These are phyloP conservation scores for Fabrea salina DNA, from an alignment of 169 alveolate genomes.

Conservation along the genomic window DNA sequence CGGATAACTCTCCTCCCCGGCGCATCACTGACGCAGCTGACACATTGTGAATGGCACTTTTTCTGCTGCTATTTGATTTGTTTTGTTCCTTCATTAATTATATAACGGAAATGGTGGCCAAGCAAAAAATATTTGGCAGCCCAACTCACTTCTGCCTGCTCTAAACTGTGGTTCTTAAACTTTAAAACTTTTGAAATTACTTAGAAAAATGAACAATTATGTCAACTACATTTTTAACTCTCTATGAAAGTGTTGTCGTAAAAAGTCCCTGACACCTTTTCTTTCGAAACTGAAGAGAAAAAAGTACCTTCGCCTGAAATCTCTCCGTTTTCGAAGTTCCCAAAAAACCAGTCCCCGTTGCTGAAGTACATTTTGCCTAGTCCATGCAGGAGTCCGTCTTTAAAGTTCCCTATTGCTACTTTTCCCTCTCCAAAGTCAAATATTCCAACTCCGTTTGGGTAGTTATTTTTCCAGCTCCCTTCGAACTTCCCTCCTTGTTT, in stretches of 20 bases:
- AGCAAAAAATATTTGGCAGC: too few species aligned
- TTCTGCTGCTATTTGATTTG: too few species aligned
- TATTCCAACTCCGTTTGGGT: constrained; percentile 17
- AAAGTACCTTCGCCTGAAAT: constrained; percentile 19
- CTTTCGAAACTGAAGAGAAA: too few species aligned
- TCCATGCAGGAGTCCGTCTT: constrained; percentile 17
- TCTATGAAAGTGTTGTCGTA: too few species aligned
- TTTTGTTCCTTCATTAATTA: too few species aligned
- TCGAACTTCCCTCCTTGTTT: constrained; percentile 5
- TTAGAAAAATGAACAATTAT: too few species aligned
- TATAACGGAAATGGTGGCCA: too few species aligned
- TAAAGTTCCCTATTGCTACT: background rate
- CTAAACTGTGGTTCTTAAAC: too few species aligned
- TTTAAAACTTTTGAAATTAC: too few species aligned
- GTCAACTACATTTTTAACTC: too few species aligned
- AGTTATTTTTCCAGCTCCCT: constrained; percentile 22
- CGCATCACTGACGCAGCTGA: constrained; percentile 19
- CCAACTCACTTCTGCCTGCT: too few species aligned
- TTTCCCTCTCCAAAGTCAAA: constrained; percentile 13
- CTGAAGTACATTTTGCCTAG: background rate
- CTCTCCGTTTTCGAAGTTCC: constrained; percentile 5
- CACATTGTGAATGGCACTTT: background rate
- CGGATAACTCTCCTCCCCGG: constrained; percentile 10
- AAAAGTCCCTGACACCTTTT: too few species aligned
- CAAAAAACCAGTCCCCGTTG: constrained; percentile 18